Conservation (phyloP, 2,329 filamentous ascomycete species). For the Ascochyta pisi region DNA sequence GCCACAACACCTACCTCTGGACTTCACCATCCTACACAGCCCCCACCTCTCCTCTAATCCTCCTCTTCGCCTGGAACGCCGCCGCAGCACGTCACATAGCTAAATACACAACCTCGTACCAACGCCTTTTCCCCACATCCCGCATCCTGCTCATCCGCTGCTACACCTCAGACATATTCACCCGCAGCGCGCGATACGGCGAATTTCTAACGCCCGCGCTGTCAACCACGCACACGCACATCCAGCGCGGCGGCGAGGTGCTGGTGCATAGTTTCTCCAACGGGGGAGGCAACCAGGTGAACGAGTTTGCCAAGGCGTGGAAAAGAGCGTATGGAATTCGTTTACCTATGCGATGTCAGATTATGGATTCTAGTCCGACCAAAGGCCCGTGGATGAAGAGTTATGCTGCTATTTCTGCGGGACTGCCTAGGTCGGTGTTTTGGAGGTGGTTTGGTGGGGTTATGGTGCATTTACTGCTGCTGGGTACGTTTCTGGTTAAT, state of each 20-base stretch:
- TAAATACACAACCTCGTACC: constrained; percentile 46
- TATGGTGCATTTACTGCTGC: constrained; percentile 39
- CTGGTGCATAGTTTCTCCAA: constrained; percentile 48
- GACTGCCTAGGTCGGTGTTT: constrained; percentile 33
- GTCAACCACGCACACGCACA: constrained; percentile 33
- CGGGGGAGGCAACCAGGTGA: constrained; percentile 45
- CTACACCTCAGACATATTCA: constrained; percentile 42
- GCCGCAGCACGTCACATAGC: constrained; percentile 46
- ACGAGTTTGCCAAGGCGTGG: constrained; percentile 44
- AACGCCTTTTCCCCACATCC: constrained; percentile 39
- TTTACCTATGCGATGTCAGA: constrained; percentile 39
- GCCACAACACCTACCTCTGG: constrained; percentile 45
- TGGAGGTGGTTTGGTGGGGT: constrained; percentile 36
- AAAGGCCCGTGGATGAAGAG: constrained; percentile 41
- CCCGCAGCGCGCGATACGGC: constrained; percentile 21
- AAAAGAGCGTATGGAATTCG: constrained; percentile 20
- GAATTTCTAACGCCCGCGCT: constrained; percentile 35
- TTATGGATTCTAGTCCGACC: constrained; percentile 46
- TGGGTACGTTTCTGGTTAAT: constrained; percentile 27
- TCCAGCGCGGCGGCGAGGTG: constrained; percentile 30
- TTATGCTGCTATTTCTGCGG: constrained; percentile 39
- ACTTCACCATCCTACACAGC: constrained; percentile 19
- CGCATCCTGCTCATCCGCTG: constrained; percentile 42
- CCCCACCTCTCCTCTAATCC: constrained; percentile 31
- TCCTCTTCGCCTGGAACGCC: constrained; percentile 47